A percentile compares a stretch with the other conserved stretches of the same genome.
Evolutionary conservation across 768 basidiomycete species (phyloP).

Genomic region (Hypholoma fasciculare): DNA sequence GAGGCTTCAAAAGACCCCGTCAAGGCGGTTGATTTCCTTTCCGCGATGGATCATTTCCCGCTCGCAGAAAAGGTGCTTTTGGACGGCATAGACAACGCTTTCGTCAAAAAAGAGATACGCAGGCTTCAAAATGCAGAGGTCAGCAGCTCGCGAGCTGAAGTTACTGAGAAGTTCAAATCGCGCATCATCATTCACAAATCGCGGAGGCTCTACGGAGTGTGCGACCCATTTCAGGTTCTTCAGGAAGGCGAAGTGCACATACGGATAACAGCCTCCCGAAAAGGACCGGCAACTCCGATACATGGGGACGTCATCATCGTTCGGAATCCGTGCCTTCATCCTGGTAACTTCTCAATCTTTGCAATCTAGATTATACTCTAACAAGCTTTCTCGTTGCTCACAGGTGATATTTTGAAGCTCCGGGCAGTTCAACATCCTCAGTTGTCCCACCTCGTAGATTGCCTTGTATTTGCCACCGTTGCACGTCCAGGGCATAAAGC

Average conservation of each 20-base stretch:
- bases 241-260: conserved; percentile 67
- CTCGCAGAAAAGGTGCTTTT: conserved; percentile 55
- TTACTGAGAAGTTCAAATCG: conserved; percentile 46
- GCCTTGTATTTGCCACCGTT: conserved; percentile 64
- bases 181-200: conserved; percentile 66
- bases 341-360: conserved; percentile 35
- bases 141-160: conserved; percentile 48
- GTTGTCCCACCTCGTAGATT: conserved; percentile 61
- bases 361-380: neutral
- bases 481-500: conserved; percentile 57
- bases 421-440: conserved; percentile 52
- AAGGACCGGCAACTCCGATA: conserved; percentile 54
- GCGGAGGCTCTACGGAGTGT: conserved; percentile 63
- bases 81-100: conserved; percentile 48
- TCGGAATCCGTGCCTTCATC: conserved; percentile 69
- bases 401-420: conserved; percentile 66
- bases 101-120: conserved; percentile 41
- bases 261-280: conserved; percentile 50
- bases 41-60: conserved; percentile 46
- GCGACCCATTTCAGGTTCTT: conserved; percentile 63
- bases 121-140: conserved; percentile 50
- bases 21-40: conserved; percentile 57
- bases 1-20: conserved; percentile 46
- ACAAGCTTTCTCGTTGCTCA: neutral
- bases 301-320: conserved; percentile 65